Evolutionary conservation across 441 rosid species (phyloP), one percentile per base, ranked within the genome.

Genomic region (Mallotus japonicus): DNA sequence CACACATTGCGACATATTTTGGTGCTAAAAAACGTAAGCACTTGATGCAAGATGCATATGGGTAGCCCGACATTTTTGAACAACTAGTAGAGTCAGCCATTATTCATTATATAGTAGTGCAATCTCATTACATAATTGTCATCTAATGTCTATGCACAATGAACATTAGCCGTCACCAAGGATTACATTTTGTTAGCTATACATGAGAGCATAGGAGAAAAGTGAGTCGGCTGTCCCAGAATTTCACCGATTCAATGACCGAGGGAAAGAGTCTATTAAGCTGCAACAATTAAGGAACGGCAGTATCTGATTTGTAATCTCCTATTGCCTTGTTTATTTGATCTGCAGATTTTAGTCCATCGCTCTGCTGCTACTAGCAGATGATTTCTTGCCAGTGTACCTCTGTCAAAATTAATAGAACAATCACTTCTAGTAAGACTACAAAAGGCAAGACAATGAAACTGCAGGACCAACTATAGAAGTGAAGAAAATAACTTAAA

Each of bases 321-420:
- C 17, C 56, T 44, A 44, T 28, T 8, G 6, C 22, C 51, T 34
- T 34, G 20, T 71, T 50, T 49, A 22, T 4, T 34, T 58, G 74
- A 60, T 24, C 14, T 34, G 70, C 74, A 62, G 16, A 17, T 61
- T 47, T 47, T 40, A 71, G 58, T 72, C 69, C 8, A 19, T 20
- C 19, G 69, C 16, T 37, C 6, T 63, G 51, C 62, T 71, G 75
- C 69, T 72, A 62, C 62, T 53, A 19, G 75, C 75, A 13, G 62
- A 37, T 8, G 75, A 72, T 28, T 53, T 72, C 67, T 63, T 63
- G 9, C 68, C 67, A 19, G 32, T 34, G 51, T 72, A 72, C 40
- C 60, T 62, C 75, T 72, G 68, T 46, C 67, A 72, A 62, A 12
- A 51, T 34, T 9, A 62, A 15, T 9, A 37, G 3, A 71, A n/a